Percentiles rank a stretch among this genome's conserved stretches.
phyloP scores from a whole-genome alignment of 140 eudicot species.

The Bidens hawaiensis region DNA sequence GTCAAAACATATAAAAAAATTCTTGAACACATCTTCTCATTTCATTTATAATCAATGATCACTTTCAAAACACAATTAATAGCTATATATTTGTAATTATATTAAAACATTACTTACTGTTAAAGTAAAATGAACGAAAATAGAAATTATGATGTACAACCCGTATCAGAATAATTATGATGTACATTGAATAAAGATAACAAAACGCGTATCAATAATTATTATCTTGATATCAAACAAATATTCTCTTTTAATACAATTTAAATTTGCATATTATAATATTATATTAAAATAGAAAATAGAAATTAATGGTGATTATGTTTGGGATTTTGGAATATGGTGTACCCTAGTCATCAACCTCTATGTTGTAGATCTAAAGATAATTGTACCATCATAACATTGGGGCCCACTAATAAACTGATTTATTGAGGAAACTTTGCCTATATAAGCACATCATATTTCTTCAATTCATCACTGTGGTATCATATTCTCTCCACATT shows the following conservation, averaged over 20 bases:
- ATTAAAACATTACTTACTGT: neutral
- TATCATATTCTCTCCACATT: conserved; percentile 15
- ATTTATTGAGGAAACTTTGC: conserved; percentile 15
- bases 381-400: conserved; percentile 5
- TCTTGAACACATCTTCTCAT: neutral
- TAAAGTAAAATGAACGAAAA: neutral
- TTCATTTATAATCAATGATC: neutral
- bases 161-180: neutral
- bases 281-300: conserved; percentile 8
- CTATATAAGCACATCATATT: conserved; percentile 25
- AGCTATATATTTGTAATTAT: neutral
- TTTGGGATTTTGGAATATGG: conserved; percentile 24
- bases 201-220: too few species aligned
- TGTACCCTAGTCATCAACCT: conserved; percentile 32
- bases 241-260: neutral
- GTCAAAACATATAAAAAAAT: neutral
- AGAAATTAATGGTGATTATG: neutral
- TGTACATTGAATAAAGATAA: too few species aligned
- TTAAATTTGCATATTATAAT: neutral
- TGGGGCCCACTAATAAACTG: neutral
- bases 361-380: conserved; percentile 2
- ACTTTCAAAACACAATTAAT: neutral
- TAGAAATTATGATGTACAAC: too few species aligned
- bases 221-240: neutral
- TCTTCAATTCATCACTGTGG: conserved; percentile 20